phyloP scores from a whole-genome alignment of 2,329 filamentous ascomycete species.

The Ceratocystis variospora region DNA sequence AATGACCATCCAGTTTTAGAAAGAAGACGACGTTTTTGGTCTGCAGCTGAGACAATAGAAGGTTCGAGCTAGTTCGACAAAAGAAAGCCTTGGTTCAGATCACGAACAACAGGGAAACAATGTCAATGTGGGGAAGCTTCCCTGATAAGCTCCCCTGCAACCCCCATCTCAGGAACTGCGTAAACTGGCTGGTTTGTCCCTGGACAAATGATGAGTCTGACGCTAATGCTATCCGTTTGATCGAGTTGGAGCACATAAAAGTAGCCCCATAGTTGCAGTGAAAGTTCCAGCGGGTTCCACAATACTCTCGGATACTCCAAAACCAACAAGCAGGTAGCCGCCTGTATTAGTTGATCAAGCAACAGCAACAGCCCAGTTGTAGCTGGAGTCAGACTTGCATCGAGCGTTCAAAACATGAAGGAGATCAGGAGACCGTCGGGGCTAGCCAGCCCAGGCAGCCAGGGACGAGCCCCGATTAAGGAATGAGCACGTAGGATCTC shows the following conservation, averaged over 20 bases:
- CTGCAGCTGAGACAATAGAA: background rate
- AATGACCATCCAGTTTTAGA: background rate
- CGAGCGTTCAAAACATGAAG: background rate
- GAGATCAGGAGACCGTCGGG: background rate
- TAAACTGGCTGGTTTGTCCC: background rate
- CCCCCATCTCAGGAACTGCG: background rate
- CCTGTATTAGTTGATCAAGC: background rate
- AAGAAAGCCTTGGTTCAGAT: background rate
- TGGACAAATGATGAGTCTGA: background rate
- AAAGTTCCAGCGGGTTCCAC: conserved; percentile 1
- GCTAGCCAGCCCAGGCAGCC: background rate
- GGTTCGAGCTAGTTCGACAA: background rate
- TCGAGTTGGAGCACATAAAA: background rate
- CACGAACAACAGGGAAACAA: background rate
- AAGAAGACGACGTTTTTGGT: background rate
- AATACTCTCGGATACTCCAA: background rate
- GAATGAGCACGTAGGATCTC: background rate
- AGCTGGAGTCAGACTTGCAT: background rate
- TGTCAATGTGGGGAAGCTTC: background rate
- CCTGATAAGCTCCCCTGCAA: background rate
- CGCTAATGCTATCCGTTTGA: background rate
- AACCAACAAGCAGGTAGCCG: background rate
- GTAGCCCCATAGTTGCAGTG: background rate
- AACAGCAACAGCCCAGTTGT: background rate
- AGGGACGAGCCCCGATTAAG: background rate